These are phyloP conservation scores for Papiliotrema nemorosa DNA, from an alignment of 1,284 basidiomycete species.

Conservation along the genomic window DNA sequence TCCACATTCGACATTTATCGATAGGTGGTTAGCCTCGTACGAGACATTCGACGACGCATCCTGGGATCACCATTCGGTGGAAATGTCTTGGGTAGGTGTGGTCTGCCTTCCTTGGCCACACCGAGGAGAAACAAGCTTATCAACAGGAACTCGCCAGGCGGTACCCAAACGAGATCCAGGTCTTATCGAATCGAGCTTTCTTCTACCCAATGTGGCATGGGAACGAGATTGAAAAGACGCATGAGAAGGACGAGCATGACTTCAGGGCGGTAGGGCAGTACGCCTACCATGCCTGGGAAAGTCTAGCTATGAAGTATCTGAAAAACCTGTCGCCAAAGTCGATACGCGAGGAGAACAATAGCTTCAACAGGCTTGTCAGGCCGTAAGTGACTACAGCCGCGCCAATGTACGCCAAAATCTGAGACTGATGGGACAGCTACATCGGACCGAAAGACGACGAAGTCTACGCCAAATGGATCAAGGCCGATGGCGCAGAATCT, in stretches of 20 bases:
- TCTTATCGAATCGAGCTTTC: slow-evolving; percentile 50
- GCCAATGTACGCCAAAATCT: not conserved
- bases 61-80: slow-evolving; percentile 52
- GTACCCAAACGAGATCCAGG: slow-evolving; percentile 50
- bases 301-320: slow-evolving; percentile 47
- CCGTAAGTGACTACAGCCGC: slow-evolving; percentile 34
- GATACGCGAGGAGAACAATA: slow-evolving; percentile 40
- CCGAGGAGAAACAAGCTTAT: not conserved
- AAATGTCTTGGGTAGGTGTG: slow-evolving; percentile 39
- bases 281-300: slow-evolving; percentile 52
- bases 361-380: slow-evolving; percentile 46
- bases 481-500: no score
- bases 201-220: slow-evolving; percentile 54
- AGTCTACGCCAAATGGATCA: no score
- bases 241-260: slow-evolving; percentile 41
- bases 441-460: slow-evolving; percentile 37
- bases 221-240: slow-evolving; percentile 39
- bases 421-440: slow-evolving; percentile 17
- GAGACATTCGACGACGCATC: slow-evolving; percentile 44
- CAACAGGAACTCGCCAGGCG: slow-evolving; percentile 45
- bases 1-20: slow-evolving; percentile 49
- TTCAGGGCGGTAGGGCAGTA: slow-evolving; percentile 44
- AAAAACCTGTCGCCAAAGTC: slow-evolving; percentile 33
- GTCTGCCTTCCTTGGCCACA: not conserved
- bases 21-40: slow-evolving; percentile 49